phyloP scores from a whole-genome alignment of 78 protist species.

The Mastigamoeba balamuthi region DNA sequence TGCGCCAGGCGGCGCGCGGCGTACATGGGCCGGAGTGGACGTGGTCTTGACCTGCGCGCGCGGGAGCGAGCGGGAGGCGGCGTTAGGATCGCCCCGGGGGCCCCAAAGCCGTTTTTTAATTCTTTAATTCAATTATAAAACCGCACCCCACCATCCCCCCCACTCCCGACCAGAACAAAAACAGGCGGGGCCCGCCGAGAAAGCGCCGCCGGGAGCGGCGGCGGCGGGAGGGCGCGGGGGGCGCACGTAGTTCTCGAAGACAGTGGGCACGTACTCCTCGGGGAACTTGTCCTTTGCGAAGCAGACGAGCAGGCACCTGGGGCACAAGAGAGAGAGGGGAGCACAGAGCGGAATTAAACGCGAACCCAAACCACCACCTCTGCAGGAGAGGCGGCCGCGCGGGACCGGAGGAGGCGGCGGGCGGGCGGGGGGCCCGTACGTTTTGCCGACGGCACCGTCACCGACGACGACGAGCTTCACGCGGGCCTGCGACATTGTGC shows the following conservation, averaged over 20 bases:
- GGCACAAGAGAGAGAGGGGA: no score
- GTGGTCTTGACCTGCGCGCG: no score
- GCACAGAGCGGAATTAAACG: background rate
- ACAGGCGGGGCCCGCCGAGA: background rate
- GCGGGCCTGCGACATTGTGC: background rate
- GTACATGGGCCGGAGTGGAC: no score
- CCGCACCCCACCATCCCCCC: no score
- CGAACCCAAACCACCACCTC: no score
- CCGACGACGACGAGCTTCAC: slow-evolving; percentile 4
- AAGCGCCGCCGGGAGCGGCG: background rate
- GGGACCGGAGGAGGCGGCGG: background rate
- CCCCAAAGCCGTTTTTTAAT: no score
- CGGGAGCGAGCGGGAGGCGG: no score
- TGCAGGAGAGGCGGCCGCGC: no score
- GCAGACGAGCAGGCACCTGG: background rate
- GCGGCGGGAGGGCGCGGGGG: background rate
- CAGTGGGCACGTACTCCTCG: slow-evolving; percentile 1
- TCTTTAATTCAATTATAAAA: no score
- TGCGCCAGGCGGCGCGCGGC: no score
- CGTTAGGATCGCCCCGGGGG: no score
- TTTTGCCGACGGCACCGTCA: slow-evolving; percentile 1
- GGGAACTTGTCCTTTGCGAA: slow-evolving; percentile 1
- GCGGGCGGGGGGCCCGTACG: background rate
- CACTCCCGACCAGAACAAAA: no score
- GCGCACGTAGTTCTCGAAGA: background rate